Conservation (phyloP, 306 rosid genomes). For the Inga leiocalycina region DNA sequence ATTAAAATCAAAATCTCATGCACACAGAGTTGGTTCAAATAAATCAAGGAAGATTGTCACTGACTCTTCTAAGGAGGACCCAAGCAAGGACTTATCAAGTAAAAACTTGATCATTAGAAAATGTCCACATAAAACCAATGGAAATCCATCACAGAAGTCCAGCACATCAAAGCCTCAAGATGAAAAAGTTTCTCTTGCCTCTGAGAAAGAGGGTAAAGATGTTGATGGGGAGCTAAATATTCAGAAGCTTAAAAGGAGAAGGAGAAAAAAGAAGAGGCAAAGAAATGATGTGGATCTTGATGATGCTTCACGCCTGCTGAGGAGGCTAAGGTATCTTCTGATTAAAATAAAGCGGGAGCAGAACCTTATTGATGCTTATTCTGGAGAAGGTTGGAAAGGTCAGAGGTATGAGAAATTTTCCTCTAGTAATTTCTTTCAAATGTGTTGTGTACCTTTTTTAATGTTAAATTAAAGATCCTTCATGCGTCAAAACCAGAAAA, state of each 20-base stretch:
- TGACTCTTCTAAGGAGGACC: conserved; percentile 43
- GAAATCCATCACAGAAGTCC: conserved; percentile 49
- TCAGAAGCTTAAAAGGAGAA: conserved; percentile 45
- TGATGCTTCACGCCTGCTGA: conserved; percentile 77
- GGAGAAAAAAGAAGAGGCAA: conserved; percentile 54
- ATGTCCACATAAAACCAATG: conserved; percentile 25
- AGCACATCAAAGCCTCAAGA: conserved; percentile 42
- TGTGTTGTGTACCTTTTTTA: neutral
- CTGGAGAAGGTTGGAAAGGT: conserved; percentile 97
- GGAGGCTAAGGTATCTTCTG: conserved; percentile 80
- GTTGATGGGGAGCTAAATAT: conserved; percentile 41
- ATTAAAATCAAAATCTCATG: conserved; percentile 45
- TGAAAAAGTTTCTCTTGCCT: conserved; percentile 35
- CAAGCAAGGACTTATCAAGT: conserved; percentile 37
- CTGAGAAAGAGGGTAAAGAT: conserved; percentile 39
- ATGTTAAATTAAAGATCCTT: neutral
- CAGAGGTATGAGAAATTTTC: conserved; percentile 62
- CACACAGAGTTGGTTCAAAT: conserved; percentile 39
- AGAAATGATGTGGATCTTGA: conserved; percentile 57
- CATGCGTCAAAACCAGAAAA: neutral
- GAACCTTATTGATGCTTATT: conserved; percentile 93
- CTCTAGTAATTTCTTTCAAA: neutral
- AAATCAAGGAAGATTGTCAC: conserved; percentile 41
- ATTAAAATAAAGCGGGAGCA: conserved; percentile 87
- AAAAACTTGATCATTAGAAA: conserved; percentile 41